Percentiles rank a stretch among this genome's conserved stretches.
phyloP scores from a whole-genome alignment of 768 basidiomycete genomes.

The Podaxis sp. region DNA sequence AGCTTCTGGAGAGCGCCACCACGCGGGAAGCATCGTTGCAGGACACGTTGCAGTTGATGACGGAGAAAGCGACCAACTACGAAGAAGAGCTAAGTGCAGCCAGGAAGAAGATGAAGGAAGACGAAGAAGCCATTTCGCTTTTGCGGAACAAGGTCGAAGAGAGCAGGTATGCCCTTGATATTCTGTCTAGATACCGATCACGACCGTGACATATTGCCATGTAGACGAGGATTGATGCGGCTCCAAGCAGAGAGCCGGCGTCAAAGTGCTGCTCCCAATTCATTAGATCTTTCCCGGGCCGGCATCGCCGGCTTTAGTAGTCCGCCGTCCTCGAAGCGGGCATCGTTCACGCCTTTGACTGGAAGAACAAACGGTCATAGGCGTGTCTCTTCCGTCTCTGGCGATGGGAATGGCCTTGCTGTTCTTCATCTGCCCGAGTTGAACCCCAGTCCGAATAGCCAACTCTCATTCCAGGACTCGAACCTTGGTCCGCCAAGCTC shows the following conservation, averaged over 20 bases:
- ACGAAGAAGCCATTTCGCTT: slow-evolving; percentile 74
- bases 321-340: slow-evolving; percentile 62
- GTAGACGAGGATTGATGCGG: slow-evolving; percentile 82
- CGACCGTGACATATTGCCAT: neutral
- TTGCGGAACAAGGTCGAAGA: slow-evolving; percentile 85
- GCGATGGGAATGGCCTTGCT: slow-evolving; percentile 39
- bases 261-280: slow-evolving; percentile 51
- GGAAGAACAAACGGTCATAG: slow-evolving; percentile 55
- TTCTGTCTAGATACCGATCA: slow-evolving; percentile 5
- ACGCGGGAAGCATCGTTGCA: slow-evolving; percentile 57
- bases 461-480: slow-evolving; percentile 25
- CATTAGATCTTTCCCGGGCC: slow-evolving; percentile 51
- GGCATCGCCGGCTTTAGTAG: slow-evolving; percentile 31
- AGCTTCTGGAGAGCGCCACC: slow-evolving; percentile 47
- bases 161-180: slow-evolving; percentile 56
- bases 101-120: slow-evolving; percentile 56
- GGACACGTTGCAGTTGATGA: slow-evolving; percentile 62
- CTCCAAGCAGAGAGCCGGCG: slow-evolving; percentile 76
- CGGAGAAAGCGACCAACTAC: slow-evolving; percentile 58
- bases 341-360: slow-evolving; percentile 73
- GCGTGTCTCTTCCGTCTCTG: slow-evolving; percentile 75
- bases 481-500: slow-evolving; percentile 24
- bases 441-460: slow-evolving; percentile 33
- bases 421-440: slow-evolving; percentile 27
- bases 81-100: slow-evolving; percentile 57